Percentiles rank a stretch among this genome's conserved stretches.
Evolutionary conservation across 257 asterid genomes (phyloP).

Genomic region (Capsicum rhomboideum): DNA sequence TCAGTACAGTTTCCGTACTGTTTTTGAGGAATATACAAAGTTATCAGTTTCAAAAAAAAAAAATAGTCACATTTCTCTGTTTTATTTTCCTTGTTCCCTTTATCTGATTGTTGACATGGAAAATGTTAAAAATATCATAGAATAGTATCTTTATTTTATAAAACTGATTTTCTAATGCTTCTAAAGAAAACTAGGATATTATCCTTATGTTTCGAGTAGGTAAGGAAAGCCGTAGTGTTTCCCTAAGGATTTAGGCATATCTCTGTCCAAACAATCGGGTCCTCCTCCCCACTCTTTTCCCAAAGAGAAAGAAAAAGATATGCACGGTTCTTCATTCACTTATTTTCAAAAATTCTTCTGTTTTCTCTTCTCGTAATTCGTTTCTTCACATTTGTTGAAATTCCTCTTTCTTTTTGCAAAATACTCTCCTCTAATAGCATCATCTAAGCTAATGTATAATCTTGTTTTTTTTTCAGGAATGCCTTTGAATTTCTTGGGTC

Average conservation of each 20-base stretch:
- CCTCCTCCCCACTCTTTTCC: no score
- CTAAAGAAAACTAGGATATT: neutral
- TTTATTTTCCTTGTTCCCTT: neutral
- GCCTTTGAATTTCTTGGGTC: conserved; percentile 72
- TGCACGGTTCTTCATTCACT: neutral
- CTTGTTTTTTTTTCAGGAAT: conserved; percentile 36
- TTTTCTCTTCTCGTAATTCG: neutral
- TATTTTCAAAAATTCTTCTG: neutral
- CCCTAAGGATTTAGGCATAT: neutral
- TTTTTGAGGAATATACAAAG: no score
- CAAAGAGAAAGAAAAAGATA: neutral
- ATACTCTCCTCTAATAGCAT: neutral
- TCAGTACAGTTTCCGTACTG: no score
- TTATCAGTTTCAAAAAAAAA: no score
- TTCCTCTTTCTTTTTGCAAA: neutral
- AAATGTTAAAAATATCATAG: neutral
- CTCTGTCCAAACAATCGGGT: neutral
- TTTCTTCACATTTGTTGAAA: neutral
- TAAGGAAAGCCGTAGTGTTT: neutral
- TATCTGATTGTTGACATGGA: neutral
- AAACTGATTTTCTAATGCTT: neutral
- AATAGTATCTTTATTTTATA: neutral
- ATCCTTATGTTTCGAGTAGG: neutral
- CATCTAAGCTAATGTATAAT: neutral
- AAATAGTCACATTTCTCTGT: neutral